Evolutionary conservation across 148 eudicot genomes (phyloP).

Genomic region (Rhododendron ferrugineum): DNA sequence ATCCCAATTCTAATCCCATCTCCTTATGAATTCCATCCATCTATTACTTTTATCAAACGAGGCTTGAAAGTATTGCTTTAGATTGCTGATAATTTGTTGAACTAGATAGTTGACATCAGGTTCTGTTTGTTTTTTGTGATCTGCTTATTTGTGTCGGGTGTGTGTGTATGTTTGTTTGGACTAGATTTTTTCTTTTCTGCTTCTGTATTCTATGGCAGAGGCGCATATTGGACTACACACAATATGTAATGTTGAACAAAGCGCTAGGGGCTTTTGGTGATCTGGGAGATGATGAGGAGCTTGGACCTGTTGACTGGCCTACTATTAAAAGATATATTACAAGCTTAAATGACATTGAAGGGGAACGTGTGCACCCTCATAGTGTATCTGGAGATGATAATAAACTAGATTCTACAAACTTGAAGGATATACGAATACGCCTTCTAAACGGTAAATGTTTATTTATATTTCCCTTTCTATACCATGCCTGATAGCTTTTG

Average conservation of each 20-base stretch:
- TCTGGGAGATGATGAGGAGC: constrained; percentile 92
- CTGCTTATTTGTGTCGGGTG: not conserved
- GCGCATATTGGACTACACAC: constrained; percentile 80
- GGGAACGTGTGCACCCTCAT: constrained; percentile 68
- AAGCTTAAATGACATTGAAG: constrained; percentile 57
- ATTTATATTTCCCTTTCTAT: not conserved
- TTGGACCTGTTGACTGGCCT: constrained; percentile 95
- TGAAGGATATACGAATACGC: constrained; percentile 79
- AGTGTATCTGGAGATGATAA: constrained; percentile 39
- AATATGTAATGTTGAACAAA: constrained; percentile 77
- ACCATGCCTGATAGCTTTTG: not conserved
- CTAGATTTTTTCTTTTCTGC: not conserved
- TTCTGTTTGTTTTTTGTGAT: not conserved
- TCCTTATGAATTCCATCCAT: too few relatives aligned
- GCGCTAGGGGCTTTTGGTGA: constrained; percentile 85
- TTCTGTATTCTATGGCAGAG: constrained; percentile 37
- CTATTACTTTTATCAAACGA: too few relatives aligned
- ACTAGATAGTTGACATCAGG: not conserved
- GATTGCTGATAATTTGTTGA: not conserved
- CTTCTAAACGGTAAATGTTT: constrained; percentile 60
- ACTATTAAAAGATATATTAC: constrained; percentile 74
- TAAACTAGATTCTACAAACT: constrained; percentile 43
- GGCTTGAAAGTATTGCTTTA: too few relatives aligned
- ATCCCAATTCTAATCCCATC: too few relatives aligned
- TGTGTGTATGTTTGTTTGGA: not conserved